These are phyloP conservation scores for Podospora pseudocomata DNA, from an alignment of 495 filamentous ascomycete genomes.

Conservation along the genomic window DNA sequence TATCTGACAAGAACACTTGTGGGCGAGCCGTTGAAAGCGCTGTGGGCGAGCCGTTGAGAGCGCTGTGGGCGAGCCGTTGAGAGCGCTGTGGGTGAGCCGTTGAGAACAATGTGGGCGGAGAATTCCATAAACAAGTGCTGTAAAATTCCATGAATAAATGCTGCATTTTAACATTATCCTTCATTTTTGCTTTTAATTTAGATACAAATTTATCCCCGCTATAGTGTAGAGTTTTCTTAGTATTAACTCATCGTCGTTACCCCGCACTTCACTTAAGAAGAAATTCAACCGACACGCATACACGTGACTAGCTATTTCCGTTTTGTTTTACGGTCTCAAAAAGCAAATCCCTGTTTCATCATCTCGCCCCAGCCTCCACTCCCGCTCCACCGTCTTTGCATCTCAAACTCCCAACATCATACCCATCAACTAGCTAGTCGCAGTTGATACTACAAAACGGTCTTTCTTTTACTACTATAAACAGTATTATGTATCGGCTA, in stretches of 20 bases:
- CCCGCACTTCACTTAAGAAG: background rate
- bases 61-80: too few species aligned
- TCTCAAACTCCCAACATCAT: slow-evolving; percentile 1
- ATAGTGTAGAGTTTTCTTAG: too few species aligned
- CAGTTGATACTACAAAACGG: slow-evolving; percentile 15
- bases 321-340: background rate
- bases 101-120: too few species aligned
- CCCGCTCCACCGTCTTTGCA: background rate
- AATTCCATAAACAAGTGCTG: too few species aligned
- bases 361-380: background rate
- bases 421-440: background rate
- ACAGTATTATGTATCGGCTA: background rate
- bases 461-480: background rate
- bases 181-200: too few species aligned
- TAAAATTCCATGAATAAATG: too few species aligned
- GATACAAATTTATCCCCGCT: too few species aligned
- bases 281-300: background rate
- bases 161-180: too few species aligned
- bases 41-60: too few species aligned
- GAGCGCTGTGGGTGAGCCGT: too few species aligned
- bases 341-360: background rate
- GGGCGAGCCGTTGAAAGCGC: too few species aligned
- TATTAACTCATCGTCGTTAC: background rate
- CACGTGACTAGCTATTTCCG: background rate
- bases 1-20: too few species aligned